Evolutionary conservation across 257 asterid species (phyloP), one percentile per base, ranked within the genome.

Genomic region (Solanum arcanum): DNA sequence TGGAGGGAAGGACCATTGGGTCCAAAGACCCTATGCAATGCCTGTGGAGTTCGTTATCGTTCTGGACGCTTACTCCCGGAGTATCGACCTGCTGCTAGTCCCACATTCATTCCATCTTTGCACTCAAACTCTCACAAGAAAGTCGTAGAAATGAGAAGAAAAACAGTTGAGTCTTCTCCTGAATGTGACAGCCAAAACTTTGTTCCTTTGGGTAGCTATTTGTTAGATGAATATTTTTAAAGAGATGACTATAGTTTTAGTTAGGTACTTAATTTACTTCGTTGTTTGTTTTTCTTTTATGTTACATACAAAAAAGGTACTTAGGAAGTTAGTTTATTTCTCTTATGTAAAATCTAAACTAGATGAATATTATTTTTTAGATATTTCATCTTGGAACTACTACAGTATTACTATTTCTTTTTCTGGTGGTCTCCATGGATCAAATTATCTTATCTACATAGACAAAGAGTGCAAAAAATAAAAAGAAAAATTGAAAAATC

Each of bases 91-190:
- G 95, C 95, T 7, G 93, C 93, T 11, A 92, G 96, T 60, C 96
- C 96, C 0, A 92, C 95, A 21, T 94, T 92, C 56, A 87, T 93
- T 33, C 93, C 94, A 1, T 87, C 92, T 12, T 62, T 92, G 88
- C 96, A 94, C 87, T 94, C 96, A 11, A 94, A 93, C 90, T 92
- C 95, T n/a, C 94, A 94, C 90, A 92, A 88, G 91, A 92, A 94
- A 59, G 95, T 94, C 29, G 37, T 89, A 5, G 94, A 92, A 88
- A 94, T 92, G 95, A 90, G 96, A 74, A 88, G 47, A 39, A 64
- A 72, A 49, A 4, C 87, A 86, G 72, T 31, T n/a, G 75, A 18
- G 29, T 91, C 85, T 27, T 52, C 84, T 39, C 89, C 78, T 1
- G 72, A 77, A 46, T 78, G 86, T 91, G 93, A n/a, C 94, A 87